A percentile compares a stretch with the other conserved stretches of the same genome.
These are phyloP conservation scores for Pluteus cervinus DNA, from an alignment of 768 basidiomycete species.

Conservation along the genomic window DNA sequence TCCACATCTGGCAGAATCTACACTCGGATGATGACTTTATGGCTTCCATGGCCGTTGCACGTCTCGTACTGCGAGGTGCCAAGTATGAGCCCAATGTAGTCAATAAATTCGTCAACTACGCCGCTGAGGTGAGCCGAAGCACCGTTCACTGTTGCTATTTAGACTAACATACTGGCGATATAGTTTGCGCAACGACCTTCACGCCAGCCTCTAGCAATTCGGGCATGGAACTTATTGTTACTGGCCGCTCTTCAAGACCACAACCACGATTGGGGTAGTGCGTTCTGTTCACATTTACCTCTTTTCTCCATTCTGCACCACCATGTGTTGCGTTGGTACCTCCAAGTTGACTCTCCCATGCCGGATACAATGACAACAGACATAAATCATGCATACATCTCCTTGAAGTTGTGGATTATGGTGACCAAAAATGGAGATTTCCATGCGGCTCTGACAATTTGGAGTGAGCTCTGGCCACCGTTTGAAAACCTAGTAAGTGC, in stretches of 20 bases:
- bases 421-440: constrained; percentile 37
- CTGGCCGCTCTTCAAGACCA: constrained; percentile 45
- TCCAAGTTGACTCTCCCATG: constrained; percentile 27
- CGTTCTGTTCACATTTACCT: constrained; percentile 45
- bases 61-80: constrained; percentile 44
- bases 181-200: too few species aligned
- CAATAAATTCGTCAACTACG: constrained; percentile 28
- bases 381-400: constrained; percentile 62
- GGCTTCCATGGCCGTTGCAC: constrained; percentile 44
- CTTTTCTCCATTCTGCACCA: constrained; percentile 45
- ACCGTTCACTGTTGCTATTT: not conserved
- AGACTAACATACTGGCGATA: constrained; percentile 23
- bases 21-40: constrained; percentile 46
- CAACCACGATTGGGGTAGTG: constrained; percentile 25
- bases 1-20: constrained; percentile 39
- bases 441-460: constrained; percentile 37
- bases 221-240: constrained; percentile 62
- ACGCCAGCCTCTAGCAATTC: constrained; percentile 32
- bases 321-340: constrained; percentile 34
- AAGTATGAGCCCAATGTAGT: constrained; percentile 37
- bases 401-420: constrained; percentile 69
- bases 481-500: constrained; percentile 49
- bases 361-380: constrained; percentile 45
- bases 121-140: constrained; percentile 25
- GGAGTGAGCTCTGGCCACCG: constrained; percentile 76